Evolutionary conservation across 768 basidiomycete species (phyloP), one percentile per base, ranked within the genome.

Genomic region (Leucosporidium yakuticum): DNA sequence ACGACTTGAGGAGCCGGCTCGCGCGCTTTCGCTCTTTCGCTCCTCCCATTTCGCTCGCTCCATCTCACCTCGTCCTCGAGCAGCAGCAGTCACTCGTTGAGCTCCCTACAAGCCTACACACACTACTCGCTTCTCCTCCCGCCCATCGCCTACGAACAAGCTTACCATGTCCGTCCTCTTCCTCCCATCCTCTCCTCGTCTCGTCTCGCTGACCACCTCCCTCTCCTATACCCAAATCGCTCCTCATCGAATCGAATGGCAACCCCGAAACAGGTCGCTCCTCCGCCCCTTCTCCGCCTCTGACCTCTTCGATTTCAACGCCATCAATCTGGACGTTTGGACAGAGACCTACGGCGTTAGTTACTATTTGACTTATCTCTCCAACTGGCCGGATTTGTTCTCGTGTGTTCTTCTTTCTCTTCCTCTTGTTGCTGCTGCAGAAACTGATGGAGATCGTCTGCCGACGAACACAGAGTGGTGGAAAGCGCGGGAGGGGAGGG

Each of bases 291-390:
- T 54, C 53, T 54, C 53, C 53, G 53, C 53, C 53, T 31, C 53
- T 6, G 27, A 15, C 53, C 11, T 54, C 6, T 29, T 54, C 27
- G 4, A 9, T 27, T 29, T n/a, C 11, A 27, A 29, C 7, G 14
- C 20, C 53, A 29, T 44, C 39, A 44, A 44, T 15, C 39, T 44
- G 39, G 39, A 44, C 39, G 39, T 44, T 15, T 44, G 91, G 91
- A 97, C 96, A 55, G 95, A 98, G 80, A 98, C 96, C 90, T 97
- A 93, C 78, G 87, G 87, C 58, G 87, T 91, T 74, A 84, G 83
- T 29, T 96, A 95, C 78, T 96, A 97, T 77, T 80, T 96, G 59
- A 86, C 81, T 78, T 96, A 97, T 77, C 85, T 96, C 62, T 84
- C 89, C 4, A 83, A 87, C 59, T 97, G 94, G 93, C 91, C 91